Conservation (phyloP, 192 early-diverging fungal genomes). For the Dissophora globulifera region DNA sequence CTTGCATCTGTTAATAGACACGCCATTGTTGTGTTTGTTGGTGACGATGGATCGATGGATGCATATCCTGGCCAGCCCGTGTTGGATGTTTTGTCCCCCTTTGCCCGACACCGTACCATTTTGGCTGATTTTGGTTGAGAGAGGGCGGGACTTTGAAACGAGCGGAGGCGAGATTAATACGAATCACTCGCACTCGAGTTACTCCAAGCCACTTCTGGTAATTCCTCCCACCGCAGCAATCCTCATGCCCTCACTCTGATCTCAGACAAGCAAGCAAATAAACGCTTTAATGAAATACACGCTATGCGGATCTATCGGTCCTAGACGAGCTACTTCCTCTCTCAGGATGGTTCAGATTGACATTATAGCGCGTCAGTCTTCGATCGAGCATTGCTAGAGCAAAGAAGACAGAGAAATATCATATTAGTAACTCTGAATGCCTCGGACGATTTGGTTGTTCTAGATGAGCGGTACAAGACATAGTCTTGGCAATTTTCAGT, state of each 20-base stretch:
- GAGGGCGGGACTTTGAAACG: conserved; percentile 15
- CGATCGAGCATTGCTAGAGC: conserved; percentile 23
- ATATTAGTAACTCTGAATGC: no score
- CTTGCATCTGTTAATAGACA: background rate
- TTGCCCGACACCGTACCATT: conserved; percentile 11
- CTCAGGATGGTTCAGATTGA: conserved; percentile 30
- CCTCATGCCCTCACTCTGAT: no score
- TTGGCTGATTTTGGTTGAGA: conserved; percentile 32
- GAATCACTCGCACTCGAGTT: no score
- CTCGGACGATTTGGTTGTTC: no score
- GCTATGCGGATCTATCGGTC: background rate
- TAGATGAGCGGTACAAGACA: no score
- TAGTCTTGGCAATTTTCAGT: background rate
- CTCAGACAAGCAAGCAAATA: no score
- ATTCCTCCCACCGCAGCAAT: background rate
- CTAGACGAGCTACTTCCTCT: background rate
- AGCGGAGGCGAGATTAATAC: no score
- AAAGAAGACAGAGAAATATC: background rate
- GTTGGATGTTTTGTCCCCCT: background rate
- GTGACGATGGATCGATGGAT: conserved; percentile 20
- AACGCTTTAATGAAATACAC: no score
- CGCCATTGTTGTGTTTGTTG: background rate
- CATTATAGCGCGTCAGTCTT: conserved; percentile 27
- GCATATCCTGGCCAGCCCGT: background rate
- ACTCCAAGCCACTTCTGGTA: background rate